Percentiles rank a stretch among this genome's conserved stretches.
Conservation (phyloP, 75 land plant species). For the Pinus taeda region DNA sequence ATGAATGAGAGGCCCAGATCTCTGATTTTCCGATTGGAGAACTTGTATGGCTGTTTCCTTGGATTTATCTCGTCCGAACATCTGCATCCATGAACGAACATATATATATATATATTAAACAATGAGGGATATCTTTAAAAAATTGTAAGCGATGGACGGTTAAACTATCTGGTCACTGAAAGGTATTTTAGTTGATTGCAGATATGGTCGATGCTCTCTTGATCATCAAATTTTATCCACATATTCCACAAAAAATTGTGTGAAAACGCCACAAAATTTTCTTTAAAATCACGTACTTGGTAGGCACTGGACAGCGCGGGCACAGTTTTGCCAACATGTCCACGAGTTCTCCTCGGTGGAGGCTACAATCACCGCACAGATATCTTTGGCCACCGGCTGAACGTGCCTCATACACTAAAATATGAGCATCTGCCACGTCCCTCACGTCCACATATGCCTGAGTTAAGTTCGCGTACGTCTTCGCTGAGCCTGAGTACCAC, state of each 20-base stretch:
- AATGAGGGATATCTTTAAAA: no score
- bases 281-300: no score
- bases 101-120: no score
- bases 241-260: no score
- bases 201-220: no score
- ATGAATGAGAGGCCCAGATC: constrained; percentile 61
- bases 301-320: constrained; percentile 15
- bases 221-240: no score
- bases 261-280: no score
- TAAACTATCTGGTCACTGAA: not conserved
- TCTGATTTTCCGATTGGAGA: constrained; percentile 53
- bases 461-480: constrained; percentile 60
- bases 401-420: constrained; percentile 61
- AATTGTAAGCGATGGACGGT: no score
- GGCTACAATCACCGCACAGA: constrained; percentile 19
- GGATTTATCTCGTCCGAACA: constrained; percentile 72
- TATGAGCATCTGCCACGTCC: constrained; percentile 75
- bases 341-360: constrained; percentile 20
- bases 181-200: no score
- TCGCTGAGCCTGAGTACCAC: constrained; percentile 41
- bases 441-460: constrained; percentile 79
- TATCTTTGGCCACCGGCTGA: constrained; percentile 60
- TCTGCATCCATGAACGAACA: constrained; percentile 29
- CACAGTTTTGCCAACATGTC: constrained; percentile 9
- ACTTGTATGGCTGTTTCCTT: constrained; percentile 44